These are phyloP conservation scores for Cercospora sp. DNA, from an alignment of 2,329 filamentous ascomycete species.

Conservation along the genomic window DNA sequence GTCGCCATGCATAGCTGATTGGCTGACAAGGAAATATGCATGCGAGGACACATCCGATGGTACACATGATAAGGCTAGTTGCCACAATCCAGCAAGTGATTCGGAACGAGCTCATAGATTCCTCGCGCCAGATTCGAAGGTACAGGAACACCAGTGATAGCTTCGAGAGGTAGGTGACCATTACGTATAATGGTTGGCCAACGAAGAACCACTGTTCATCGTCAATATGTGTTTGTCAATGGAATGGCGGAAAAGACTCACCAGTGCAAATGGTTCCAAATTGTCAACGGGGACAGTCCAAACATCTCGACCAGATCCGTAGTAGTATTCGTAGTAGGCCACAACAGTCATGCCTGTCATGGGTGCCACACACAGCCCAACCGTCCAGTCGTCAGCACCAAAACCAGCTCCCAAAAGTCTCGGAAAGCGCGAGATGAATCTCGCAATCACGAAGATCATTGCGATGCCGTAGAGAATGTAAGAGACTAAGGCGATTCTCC, in stretches of 20 bases:
- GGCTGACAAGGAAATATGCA: conserved; percentile 19
- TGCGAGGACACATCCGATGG: conserved; percentile 10
- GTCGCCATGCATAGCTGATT: conserved; percentile 14
- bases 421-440: conserved; percentile 10
- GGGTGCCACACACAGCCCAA: background rate
- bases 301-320: conserved; percentile 8
- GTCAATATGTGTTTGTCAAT: too few species aligned
- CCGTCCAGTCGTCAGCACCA: conserved; percentile 8
- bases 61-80: conserved; percentile 1
- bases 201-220: conserved; percentile 17
- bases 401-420: conserved; percentile 7
- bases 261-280: conserved; percentile 1
- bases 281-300: conserved; percentile 5
- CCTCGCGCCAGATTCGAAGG: conserved; percentile 12
- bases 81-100: conserved; percentile 13
- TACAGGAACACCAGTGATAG: conserved; percentile 21
- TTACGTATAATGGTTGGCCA: conserved; percentile 16
- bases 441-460: conserved; percentile 8
- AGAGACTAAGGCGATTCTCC: background rate
- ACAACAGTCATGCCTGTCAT: conserved; percentile 11
- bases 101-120: conserved; percentile 9
- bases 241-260: background rate
- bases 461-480: conserved; percentile 13
- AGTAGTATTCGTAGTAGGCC: conserved; percentile 6
- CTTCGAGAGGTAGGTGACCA: conserved; percentile 15